Conservation (phyloP, 140 eudicot species). For the Flaveria floridana region DNA sequence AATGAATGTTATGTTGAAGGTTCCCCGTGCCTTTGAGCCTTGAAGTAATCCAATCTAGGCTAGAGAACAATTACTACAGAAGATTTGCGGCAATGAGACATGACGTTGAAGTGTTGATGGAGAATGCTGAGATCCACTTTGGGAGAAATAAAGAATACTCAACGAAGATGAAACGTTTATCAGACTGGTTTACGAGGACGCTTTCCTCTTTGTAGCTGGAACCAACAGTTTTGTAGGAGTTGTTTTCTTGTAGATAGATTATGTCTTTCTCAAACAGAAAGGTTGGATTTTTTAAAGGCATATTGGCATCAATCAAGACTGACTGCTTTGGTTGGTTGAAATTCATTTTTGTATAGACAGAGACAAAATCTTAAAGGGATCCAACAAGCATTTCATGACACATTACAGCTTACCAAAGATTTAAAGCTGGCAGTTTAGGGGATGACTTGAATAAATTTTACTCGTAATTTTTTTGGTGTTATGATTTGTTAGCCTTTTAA, state of each 20-base stretch:
- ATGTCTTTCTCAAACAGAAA: neutral
- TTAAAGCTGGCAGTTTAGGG: too few species aligned
- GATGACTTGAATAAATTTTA: neutral
- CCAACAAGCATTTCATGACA: neutral
- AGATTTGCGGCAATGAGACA: constrained; percentile 75
- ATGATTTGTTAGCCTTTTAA: too few species aligned
- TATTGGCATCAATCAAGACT: neutral
- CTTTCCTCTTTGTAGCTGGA: constrained; percentile 51
- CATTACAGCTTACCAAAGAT: neutral
- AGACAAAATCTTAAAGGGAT: neutral
- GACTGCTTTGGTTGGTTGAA: neutral
- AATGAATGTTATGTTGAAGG: constrained; percentile 41
- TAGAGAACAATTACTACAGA: constrained; percentile 82
- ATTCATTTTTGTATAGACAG: neutral
- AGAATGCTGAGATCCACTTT: constrained; percentile 51
- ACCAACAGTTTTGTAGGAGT: constrained; percentile 54
- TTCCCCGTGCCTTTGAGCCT: constrained; percentile 86
- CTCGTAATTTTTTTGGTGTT: too few species aligned
- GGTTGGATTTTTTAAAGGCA: neutral
- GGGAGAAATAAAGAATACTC: constrained; percentile 52
- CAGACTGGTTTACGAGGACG: constrained; percentile 65
- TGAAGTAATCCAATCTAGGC: constrained; percentile 63
- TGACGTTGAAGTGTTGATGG: constrained; percentile 67
- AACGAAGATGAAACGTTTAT: constrained; percentile 51
- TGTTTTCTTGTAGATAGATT: neutral